These are phyloP conservation scores for Xylariaceae sp. DNA, from an alignment of 2,329 filamentous ascomycete species.

Conservation along the genomic window DNA sequence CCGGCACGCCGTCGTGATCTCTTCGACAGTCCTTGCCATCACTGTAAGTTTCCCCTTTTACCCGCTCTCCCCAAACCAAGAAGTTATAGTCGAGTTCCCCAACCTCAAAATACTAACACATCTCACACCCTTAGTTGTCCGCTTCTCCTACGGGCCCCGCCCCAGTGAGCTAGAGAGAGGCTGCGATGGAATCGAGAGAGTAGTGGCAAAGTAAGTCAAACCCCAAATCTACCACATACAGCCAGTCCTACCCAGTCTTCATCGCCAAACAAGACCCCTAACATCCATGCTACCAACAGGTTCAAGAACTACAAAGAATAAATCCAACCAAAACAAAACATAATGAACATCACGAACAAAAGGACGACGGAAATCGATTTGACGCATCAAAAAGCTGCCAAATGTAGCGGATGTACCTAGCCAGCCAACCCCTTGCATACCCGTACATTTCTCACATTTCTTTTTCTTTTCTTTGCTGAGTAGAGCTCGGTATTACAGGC, in stretches of 20 bases:
- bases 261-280: neutral
- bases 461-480: too few relatives aligned
- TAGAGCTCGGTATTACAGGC: too few relatives aligned
- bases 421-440: too few relatives aligned
- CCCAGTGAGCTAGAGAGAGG: slow-evolving; percentile 76
- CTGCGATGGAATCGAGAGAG: slow-evolving; percentile 78
- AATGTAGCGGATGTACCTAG: too few relatives aligned
- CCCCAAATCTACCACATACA: neutral
- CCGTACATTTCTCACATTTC: too few relatives aligned
- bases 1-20: slow-evolving; percentile 82
- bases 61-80: neutral
- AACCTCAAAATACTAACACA: slow-evolving; percentile 2
- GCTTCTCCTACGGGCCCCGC: slow-evolving; percentile 77
- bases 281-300: slow-evolving; percentile 16
- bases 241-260: neutral
- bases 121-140: slow-evolving; percentile 51
- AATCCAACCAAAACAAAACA: neutral
- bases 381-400: too few relatives aligned
- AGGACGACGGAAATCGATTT: neutral
- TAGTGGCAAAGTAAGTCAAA: slow-evolving; percentile 63
- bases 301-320: slow-evolving; percentile 28
- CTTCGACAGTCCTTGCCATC: slow-evolving; percentile 92
- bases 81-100: neutral
- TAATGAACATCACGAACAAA: neutral
- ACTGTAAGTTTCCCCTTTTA: slow-evolving; percentile 45